Evolutionary conservation across 345 rosid genomes (phyloP), one percentile per base, ranked within the genome.

Genomic region (Excoecaria cochinchinensis): DNA sequence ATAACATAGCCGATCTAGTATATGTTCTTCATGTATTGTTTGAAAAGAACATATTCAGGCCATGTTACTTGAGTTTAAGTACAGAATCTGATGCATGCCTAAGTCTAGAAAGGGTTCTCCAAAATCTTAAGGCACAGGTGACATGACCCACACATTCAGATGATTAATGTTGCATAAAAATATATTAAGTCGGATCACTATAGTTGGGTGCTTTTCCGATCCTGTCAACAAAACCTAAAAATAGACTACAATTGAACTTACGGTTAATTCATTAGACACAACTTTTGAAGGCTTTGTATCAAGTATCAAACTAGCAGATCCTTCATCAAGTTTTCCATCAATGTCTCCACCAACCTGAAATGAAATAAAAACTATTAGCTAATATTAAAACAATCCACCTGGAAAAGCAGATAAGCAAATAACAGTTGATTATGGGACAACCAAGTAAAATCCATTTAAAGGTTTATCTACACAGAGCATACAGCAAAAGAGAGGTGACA

Each of bases 281-380:
- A 95, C 99, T 93, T 91, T 95, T 4, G 99, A 95, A 72, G 99
- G 99, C 84, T 87, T 87, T 68, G 90, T 85, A 87, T 95, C 99
- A 69, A 93, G 90, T 77, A 93, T 88, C 84, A 90, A 88, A 86
- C 89, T 85, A 72, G 97, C 97, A 85, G 97, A 79, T 75, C 85
- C 95, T 85, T 93, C 98, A 82, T 95, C 99, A 74, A 93, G 84
- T 82, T 88, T 91, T 76, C 96, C 96, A 77, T 93, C 96, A 82
- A 85, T 77, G 77, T 88, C 89, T 60, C 80, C 94, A 79, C 91
- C 93, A 67, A 80, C 74, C 99, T 94, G 89, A 79, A 69, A 89
- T 53, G 61, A 76, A 64, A 81, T 77, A 65, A 53, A 62, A 62
- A 67, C 60, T 68, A 19, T 24, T 3, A 81, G 75, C 74, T 67